Evolutionary conservation across 768 basidiomycete genomes (phyloP), one percentile per base, ranked within the genome.

Genomic region (Mycena chlorophos): DNA sequence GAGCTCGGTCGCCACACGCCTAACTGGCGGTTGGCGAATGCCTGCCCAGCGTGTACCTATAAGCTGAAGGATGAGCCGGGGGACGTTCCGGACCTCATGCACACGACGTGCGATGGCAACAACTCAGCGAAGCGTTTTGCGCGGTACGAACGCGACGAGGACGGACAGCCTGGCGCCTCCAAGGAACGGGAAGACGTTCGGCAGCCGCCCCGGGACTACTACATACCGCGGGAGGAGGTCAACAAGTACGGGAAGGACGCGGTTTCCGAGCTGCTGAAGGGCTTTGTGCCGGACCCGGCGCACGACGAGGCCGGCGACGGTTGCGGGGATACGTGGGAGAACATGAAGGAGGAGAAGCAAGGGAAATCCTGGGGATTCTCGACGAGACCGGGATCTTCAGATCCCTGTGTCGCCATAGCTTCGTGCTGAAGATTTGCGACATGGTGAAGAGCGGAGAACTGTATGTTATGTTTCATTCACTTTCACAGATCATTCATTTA

Each of bases 311-410:
- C 71, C 65, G 0, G 66, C 64, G 0, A 55, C 62, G 0, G 52
- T 66, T 76, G 69, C 71, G 61, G 55, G 2, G 57, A 73, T n/a
- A n/a, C n/a, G n/a, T 29, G 22, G 31, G 8, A 34, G 31, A 34
- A 34, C 31, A 34, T 34, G 31, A 34, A 34, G 31, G 31, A 34
- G 17, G 31, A 34, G 31, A 17, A 8, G 8, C 8, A 8, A 8
- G 8, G 8, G 8, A 8, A 17, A 8, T 8, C 31, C 8, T 34
- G 17, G 8, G 31, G 31, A 17, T 8, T 34, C 4, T 78, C 42
- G 52, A 69, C 0, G 71, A 76, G 63, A 66, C 71, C 0, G 73
- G 76, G 0, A 62, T 75, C 8, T 79, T 78, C 54, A 65, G 70
- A 0, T 46, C 56, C 55, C 66, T 65, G 6, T 76, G 75, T 54